These are phyloP conservation scores for Scheffersomyces titani DNA, from an alignment of 1,139 yeast genomes.

Conservation along the genomic window DNA sequence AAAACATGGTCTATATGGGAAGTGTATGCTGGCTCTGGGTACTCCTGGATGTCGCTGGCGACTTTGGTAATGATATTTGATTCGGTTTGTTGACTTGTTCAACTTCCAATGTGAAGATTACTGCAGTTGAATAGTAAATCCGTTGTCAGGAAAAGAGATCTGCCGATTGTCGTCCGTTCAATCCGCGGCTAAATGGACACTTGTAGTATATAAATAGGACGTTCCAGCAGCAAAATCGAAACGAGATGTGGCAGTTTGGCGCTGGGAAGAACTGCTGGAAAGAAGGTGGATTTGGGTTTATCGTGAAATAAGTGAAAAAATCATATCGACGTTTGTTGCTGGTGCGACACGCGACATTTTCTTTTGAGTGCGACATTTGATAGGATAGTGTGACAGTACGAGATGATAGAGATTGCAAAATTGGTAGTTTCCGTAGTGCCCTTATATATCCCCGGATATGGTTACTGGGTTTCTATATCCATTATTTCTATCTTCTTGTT, in stretches of 20 bases:
- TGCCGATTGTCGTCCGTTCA: background rate
- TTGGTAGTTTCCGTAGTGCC: too few species aligned
- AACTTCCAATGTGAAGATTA: background rate
- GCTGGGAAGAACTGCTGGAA: background rate
- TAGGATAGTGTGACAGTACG: background rate
- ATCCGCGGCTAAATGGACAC: background rate
- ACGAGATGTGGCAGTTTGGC: background rate
- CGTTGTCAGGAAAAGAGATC: background rate
- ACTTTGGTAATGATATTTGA: background rate
- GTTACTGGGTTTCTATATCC: too few species aligned
- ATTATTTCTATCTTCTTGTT: too few species aligned
- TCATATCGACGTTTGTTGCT: background rate
- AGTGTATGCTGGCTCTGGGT: background rate
- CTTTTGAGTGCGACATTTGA: background rate
- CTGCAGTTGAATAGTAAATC: background rate
- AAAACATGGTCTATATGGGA: conserved; percentile 35
- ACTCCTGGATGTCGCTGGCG: background rate
- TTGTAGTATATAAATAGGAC: background rate
- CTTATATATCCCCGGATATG: too few species aligned
- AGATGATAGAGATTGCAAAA: background rate
- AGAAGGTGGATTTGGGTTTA: background rate
- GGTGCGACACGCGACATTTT: background rate
- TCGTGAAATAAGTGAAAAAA: background rate
- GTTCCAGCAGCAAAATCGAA: background rate
- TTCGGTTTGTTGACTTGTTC: background rate